Evolutionary conservation across 2,329 filamentous ascomycete species (phyloP).

Genomic region (Colletotrichum ledebouriae): DNA sequence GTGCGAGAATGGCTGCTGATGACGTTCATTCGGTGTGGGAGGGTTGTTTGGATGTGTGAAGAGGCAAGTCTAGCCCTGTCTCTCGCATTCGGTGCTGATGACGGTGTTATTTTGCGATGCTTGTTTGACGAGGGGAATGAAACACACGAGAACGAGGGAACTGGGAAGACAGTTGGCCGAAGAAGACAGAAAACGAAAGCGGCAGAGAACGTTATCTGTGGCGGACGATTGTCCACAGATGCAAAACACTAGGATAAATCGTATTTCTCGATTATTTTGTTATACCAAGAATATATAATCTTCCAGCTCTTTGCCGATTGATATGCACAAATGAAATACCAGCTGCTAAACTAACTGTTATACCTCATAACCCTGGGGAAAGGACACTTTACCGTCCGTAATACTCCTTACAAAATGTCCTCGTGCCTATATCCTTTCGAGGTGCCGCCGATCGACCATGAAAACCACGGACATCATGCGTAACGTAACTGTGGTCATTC

Average conservation of each 20-base stretch:
- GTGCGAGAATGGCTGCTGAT: slow-evolving; percentile 15
- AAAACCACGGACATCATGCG: slow-evolving; percentile 23
- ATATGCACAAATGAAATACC: slow-evolving; percentile 24
- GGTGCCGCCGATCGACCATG: slow-evolving; percentile 8
- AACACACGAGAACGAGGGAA: too few relatives aligned
- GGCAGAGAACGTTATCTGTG: too few relatives aligned
- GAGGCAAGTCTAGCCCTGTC: slow-evolving; percentile 11
- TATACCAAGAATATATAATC: not conserved
- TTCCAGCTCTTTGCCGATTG: not conserved
- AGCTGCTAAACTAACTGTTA: slow-evolving; percentile 20
- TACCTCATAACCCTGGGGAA: slow-evolving; percentile 8
- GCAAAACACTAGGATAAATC: too few relatives aligned
- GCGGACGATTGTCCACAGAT: too few relatives aligned
- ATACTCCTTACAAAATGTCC: slow-evolving; percentile 24
- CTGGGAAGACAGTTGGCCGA: too few relatives aligned
- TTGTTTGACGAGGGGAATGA: too few relatives aligned
- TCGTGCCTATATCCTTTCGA: not conserved
- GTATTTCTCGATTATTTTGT: not conserved
- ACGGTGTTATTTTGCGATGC: too few relatives aligned
- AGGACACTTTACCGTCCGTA: not conserved
- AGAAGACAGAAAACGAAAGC: too few relatives aligned
- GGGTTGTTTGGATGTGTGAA: not conserved
- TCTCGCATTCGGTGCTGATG: not conserved
- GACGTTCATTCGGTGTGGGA: slow-evolving; percentile 12
- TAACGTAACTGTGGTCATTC: slow-evolving; percentile 8